Conservation (phyloP, 345 rosid species). For the Eucalyptus pauciflora region DNA sequence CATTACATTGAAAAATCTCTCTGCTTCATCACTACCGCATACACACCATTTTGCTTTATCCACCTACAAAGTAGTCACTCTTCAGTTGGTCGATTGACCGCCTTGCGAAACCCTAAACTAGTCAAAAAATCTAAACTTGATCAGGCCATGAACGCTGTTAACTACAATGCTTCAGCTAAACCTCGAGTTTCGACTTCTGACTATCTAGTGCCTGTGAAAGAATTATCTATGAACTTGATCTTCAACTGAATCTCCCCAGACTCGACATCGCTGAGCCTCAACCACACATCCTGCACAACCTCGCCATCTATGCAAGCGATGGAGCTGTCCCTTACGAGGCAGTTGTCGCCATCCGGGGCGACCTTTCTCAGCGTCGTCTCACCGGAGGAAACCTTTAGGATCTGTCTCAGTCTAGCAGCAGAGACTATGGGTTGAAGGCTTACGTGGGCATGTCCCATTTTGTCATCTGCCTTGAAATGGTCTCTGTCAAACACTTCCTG, state of each 20-base stretch:
- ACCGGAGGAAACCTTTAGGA: conserved; percentile 53
- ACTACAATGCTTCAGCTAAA: not conserved
- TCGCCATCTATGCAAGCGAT: conserved; percentile 64
- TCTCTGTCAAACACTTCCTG: conserved; percentile 99
- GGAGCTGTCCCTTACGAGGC: conserved; percentile 72
- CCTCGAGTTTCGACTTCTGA: not conserved
- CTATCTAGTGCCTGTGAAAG: conserved; percentile 1
- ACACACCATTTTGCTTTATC: no score
- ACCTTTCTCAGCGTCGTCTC: conserved; percentile 73
- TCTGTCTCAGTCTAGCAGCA: conserved; percentile 69
- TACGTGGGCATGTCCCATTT: conserved; percentile 87
- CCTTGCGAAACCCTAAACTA: no score
- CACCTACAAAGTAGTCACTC: no score
- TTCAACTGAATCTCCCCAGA: conserved; percentile 92
- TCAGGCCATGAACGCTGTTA: not conserved
- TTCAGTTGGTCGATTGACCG: no score
- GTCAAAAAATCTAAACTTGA: not conserved
- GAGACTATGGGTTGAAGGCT: conserved; percentile 85
- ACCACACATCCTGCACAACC: conserved; percentile 85
- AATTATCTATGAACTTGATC: conserved; percentile 47
- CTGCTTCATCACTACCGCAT: no score
- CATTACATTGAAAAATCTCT: no score
- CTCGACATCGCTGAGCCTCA: conserved; percentile 71
- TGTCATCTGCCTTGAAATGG: conserved; percentile 94
- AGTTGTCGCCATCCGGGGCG: conserved; percentile 69